Conservation (phyloP, 108 stramenopile species). For the Discostella stelligeroides region DNA sequence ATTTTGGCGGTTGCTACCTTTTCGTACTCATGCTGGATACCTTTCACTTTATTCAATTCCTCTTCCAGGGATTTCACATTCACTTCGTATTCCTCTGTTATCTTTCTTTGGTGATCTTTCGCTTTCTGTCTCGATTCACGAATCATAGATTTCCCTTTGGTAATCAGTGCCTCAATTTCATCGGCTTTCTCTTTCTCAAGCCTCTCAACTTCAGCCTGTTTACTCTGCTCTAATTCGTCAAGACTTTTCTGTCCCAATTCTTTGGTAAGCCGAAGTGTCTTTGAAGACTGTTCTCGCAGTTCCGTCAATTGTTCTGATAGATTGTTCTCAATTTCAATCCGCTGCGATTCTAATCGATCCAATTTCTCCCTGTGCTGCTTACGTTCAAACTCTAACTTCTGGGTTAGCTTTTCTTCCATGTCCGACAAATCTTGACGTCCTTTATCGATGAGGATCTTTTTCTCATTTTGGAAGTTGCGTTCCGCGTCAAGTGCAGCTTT, state of each 20-base stretch:
- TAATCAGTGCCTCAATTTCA: slow-evolving; percentile 43
- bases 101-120: slow-evolving; percentile 39
- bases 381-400: slow-evolving; percentile 35
- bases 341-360: slow-evolving; percentile 33
- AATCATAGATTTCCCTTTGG: slow-evolving; percentile 69
- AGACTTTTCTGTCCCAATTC: slow-evolving; percentile 50
- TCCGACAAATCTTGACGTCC: slow-evolving; percentile 37
- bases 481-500: slow-evolving; percentile 50
- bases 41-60: slow-evolving; percentile 28
- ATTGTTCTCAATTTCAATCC: slow-evolving; percentile 33
- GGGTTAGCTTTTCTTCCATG: slow-evolving; percentile 32
- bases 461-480: slow-evolving; percentile 30
- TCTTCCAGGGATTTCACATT: slow-evolving; percentile 49
- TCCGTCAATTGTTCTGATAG: slow-evolving; percentile 30
- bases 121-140: slow-evolving; percentile 55
- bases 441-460: slow-evolving; percentile 42
- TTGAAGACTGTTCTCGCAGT: slow-evolving; percentile 34
- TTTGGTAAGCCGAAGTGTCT: slow-evolving; percentile 29
- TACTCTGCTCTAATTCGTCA: slow-evolving; percentile 45
- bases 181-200: slow-evolving; percentile 41
- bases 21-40: slow-evolving; percentile 57
- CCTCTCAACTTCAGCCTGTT: slow-evolving; percentile 47
- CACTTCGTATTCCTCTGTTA: slow-evolving; percentile 43
- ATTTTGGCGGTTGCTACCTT: slow-evolving; percentile 57
- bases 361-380: slow-evolving; percentile 44